A percentile compares a stretch with the other conserved stretches of the same genome.
Conservation (phyloP, 495 filamentous ascomycete species). For the Penicillium turbatum region DNA sequence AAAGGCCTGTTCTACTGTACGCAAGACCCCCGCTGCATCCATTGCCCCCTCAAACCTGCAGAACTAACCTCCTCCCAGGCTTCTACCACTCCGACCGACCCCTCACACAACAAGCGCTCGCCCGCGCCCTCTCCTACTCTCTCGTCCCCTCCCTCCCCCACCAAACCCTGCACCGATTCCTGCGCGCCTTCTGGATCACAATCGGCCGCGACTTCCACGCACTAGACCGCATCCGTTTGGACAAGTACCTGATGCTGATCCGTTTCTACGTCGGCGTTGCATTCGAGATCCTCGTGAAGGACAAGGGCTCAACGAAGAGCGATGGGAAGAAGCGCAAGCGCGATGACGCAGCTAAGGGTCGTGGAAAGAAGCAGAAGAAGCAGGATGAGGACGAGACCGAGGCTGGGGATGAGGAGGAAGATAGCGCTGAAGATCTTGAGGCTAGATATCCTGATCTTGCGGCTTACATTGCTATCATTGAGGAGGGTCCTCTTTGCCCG, state of each 20-base stretch:
- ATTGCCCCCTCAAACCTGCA: not conserved
- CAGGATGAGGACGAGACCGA: conserved; percentile 11
- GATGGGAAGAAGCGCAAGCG: conserved; percentile 31
- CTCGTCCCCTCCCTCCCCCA: conserved; percentile 63
- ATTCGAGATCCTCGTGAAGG: conserved; percentile 49
- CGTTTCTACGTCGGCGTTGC: conserved; percentile 67
- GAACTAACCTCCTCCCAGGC: conserved; percentile 32
- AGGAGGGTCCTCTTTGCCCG: conserved; percentile 42
- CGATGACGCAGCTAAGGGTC: conserved; percentile 28
- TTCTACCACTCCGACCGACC: conserved; percentile 94
- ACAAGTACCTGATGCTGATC: conserved; percentile 88
- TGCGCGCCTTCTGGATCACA: conserved; percentile 84
- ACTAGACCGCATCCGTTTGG: conserved; percentile 82
- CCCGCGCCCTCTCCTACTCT: conserved; percentile 70
- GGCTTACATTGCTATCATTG: conserved; percentile 40
- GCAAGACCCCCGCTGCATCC: conserved; percentile 3
- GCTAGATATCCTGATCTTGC: conserved; percentile 38
- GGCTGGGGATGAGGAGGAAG: conserved; percentile 7
- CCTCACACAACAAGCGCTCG: conserved; percentile 78
- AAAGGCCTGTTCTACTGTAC: conserved; percentile 93
- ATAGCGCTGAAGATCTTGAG: conserved; percentile 29
- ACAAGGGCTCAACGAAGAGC: conserved; percentile 8
- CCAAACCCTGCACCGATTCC: conserved; percentile 48
- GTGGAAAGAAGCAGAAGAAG: conserved; percentile 43
- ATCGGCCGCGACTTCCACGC: conserved; percentile 76